These are phyloP conservation scores for Uronychia setigera DNA, from an alignment of 73 alveolate genomes.

Conservation along the genomic window DNA sequence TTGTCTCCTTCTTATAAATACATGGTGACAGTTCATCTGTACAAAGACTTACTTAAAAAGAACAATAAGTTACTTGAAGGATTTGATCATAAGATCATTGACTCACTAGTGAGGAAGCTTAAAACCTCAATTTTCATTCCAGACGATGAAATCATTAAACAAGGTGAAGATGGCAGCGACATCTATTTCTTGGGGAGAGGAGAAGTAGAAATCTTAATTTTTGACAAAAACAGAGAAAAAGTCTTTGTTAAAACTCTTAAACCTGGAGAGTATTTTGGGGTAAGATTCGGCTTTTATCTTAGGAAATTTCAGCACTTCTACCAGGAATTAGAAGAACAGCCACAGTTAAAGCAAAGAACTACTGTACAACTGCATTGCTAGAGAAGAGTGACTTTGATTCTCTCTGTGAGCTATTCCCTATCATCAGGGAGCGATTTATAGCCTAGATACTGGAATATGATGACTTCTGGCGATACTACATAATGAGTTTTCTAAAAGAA, in stretches of 20 bases:
- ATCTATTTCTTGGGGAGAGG: conserved; percentile 60
- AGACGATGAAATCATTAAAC: conserved; percentile 54
- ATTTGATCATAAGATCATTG: background rate
- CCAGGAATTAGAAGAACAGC: conserved; percentile 10
- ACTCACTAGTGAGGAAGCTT: conserved; percentile 7
- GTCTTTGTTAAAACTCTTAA: conserved; percentile 69
- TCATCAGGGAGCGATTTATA: background rate
- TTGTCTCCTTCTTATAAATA: conserved; percentile 46
- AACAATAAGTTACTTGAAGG: conserved; percentile 3
- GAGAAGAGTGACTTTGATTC: conserved; percentile 1
- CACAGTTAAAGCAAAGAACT: conserved; percentile 20
- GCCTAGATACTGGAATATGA: background rate
- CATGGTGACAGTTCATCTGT: conserved; percentile 31
- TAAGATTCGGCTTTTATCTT: conserved; percentile 35
- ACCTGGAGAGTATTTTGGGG: conserved; percentile 92
- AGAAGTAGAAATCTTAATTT: conserved; percentile 41
- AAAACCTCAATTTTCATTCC: conserved; percentile 34
- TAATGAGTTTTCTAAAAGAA: background rate
- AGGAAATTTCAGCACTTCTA: conserved; percentile 13
- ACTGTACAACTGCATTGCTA: conserved; percentile 32
- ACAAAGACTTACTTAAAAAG: conserved; percentile 11
- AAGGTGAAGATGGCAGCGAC: conserved; percentile 49
- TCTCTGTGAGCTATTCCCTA: conserved; percentile 7
- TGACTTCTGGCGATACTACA: background rate
- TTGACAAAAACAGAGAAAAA: conserved; percentile 37